These are phyloP conservation scores for Salvia miltiorrhiza DNA, from an alignment of 257 asterid species.

Conservation along the genomic window DNA sequence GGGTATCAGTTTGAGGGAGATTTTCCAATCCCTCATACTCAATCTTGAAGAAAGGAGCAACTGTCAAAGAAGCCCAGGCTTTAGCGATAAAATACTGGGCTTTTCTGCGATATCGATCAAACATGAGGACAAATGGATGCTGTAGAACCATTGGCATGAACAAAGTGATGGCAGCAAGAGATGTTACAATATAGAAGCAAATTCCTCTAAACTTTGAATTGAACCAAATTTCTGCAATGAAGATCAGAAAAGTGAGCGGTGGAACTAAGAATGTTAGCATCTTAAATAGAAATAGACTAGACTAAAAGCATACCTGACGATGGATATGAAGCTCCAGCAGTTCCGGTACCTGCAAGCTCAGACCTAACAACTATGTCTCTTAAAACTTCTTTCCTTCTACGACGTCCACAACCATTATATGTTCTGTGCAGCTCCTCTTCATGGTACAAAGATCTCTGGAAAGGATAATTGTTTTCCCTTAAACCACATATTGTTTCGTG, in stretches of 20 bases:
- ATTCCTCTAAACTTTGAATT: constrained; percentile 71
- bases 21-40: constrained; percentile 82
- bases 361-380: constrained; percentile 60
- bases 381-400: constrained; percentile 29
- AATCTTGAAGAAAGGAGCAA: constrained; percentile 71
- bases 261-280: not conserved
- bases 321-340: constrained; percentile 56
- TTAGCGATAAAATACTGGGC: constrained; percentile 73
- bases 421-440: constrained; percentile 25
- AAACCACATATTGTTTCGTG: constrained; percentile 23
- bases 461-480: constrained; percentile 24
- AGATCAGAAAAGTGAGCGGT: constrained; percentile 19
- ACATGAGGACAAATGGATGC: constrained; percentile 82
- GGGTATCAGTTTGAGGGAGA: constrained; percentile 63
- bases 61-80: constrained; percentile 65
- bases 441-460: constrained; percentile 33
- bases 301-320: constrained; percentile 51
- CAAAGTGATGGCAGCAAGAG: constrained; percentile 63
- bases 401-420: constrained; percentile 21
- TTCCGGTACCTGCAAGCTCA: constrained; percentile 66
- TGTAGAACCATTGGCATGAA: constrained; percentile 68
- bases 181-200: constrained; percentile 63
- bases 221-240: constrained; percentile 51
- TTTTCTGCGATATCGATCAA: constrained; percentile 76
- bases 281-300: not conserved